Evolutionary conservation across 192 early-diverging fungal genomes (phyloP), one percentile per base, ranked within the genome.

Genomic region (Podila horticola): DNA sequence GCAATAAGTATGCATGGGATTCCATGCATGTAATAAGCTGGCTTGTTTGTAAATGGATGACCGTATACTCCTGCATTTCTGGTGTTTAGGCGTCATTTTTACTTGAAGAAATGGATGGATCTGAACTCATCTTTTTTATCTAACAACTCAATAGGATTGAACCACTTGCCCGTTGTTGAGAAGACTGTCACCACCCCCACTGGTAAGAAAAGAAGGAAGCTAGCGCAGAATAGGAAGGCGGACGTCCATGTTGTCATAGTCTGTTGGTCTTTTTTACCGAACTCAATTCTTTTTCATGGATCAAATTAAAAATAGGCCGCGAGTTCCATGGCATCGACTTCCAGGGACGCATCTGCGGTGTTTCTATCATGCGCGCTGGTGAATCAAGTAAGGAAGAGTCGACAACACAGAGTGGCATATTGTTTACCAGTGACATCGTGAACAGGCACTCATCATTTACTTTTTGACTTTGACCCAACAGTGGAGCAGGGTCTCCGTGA

Each of bases 351-450:
- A 97, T 97, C 75, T 97, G 96, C 84, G 96, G 96, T 31, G 94
- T 97, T 6, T 96, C 95, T 17, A 98, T 98, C 65, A 97, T 98
- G 96, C 87, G 95, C 29, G 97, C 97, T n/a, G 97, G 97, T 72
- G 97, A 98, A 82, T 90, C 94, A n/a, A 90, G 77, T 81, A 81
- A 64, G 77, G 90, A 8, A 2, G 19, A 45, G 13, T 24, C 19
- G 62, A 55, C 31, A 24, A 50, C 15, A 55, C 34, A 41, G 48
- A 38, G 15, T 94, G 92, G 94, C 94, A 83, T 91, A 95, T 67
- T 94, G 92, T 0, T 83, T 94, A 62, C 87, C 93, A 17, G 12
- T 64, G 62, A 8, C 36, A 19, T 26, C 34, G 26, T 45, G 45
- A 30, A 24, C 51, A 15, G 22, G 59, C 41, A 38, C 19, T 48